Evolutionary conservation across 495 filamentous ascomycete species (phyloP).

Genomic region (Trichocladium uniseriatum): DNA sequence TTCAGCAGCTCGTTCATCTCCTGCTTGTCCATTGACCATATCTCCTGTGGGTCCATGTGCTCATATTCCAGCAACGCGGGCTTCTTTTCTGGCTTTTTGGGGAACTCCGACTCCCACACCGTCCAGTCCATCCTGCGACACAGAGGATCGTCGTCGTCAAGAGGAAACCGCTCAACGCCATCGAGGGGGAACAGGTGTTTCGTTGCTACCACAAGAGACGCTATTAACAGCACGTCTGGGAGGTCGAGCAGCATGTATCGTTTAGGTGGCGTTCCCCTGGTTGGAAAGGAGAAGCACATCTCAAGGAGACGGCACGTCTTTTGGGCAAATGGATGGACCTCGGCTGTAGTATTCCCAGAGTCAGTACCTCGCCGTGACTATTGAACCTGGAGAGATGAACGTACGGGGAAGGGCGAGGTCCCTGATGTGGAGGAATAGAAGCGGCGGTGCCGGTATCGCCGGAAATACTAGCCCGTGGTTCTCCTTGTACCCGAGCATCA

Average conservation of each 20-base stretch:
- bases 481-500: conserved; percentile 52
- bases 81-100: conserved; percentile 20
- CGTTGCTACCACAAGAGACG: conserved; percentile 63
- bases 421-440: conserved; percentile 61
- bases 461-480: conserved; percentile 67
- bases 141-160: conserved; percentile 49
- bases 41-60: conserved; percentile 54
- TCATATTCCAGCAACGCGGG: conserved; percentile 18
- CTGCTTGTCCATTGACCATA: conserved; percentile 54
- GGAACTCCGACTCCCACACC: conserved; percentile 53
- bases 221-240: conserved; percentile 68
- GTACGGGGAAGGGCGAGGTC: conserved; percentile 70
- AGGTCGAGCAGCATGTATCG: conserved; percentile 29
- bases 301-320: conserved; percentile 49
- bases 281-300: conserved; percentile 49
- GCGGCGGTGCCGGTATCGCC: conserved; percentile 53
- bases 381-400: conserved; percentile 10
- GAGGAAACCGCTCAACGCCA: conserved; percentile 46
- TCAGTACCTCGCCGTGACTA: conserved; percentile 9
- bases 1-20: conserved; percentile 79
- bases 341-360: conserved; percentile 20
- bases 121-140: conserved; percentile 60
- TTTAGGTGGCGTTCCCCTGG: neutral
- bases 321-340: conserved; percentile 56
- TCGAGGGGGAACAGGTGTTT: conserved; percentile 78